Percentiles rank a stretch among this genome's conserved stretches.
phyloP scores from a whole-genome alignment of 345 rosid species.

The Populus ilicifolia region DNA sequence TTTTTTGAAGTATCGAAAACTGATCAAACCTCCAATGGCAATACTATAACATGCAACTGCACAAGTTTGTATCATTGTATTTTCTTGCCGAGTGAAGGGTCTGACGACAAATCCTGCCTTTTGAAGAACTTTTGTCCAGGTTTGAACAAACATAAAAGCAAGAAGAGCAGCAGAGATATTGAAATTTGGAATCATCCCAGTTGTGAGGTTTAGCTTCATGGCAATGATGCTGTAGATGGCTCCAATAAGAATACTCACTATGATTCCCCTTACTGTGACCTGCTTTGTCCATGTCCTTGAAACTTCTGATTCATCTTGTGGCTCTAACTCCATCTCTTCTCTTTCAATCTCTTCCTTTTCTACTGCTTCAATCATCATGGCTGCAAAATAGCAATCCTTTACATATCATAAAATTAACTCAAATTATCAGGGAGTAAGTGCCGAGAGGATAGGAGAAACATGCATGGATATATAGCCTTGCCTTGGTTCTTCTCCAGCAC shows the following conservation, averaged over 20 bases:
- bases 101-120: slow-evolving; percentile 57
- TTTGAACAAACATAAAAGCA: slow-evolving; percentile 65
- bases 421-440: too few relatives aligned
- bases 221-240: slow-evolving; percentile 68
- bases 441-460: too few relatives aligned
- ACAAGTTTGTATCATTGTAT: slow-evolving; percentile 91
- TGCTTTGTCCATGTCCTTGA: slow-evolving; percentile 65
- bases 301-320: slow-evolving; percentile 1
- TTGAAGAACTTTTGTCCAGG: slow-evolving; percentile 76
- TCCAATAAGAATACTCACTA: slow-evolving; percentile 74
- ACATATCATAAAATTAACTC: too few relatives aligned
- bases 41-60: slow-evolving; percentile 94
- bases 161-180: slow-evolving; percentile 88
- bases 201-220: slow-evolving; percentile 81
- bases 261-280: slow-evolving; percentile 63
- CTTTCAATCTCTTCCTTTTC: slow-evolving; percentile 34
- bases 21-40: slow-evolving; percentile 74
- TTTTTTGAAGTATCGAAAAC: background rate
- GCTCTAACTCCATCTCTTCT: slow-evolving; percentile 13
- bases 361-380: slow-evolving; percentile 5
- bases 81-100: slow-evolving; percentile 90
- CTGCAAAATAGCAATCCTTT: too few relatives aligned
- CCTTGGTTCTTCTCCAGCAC: too few relatives aligned
- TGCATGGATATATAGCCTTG: too few relatives aligned
- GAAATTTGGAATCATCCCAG: slow-evolving; percentile 70